These are phyloP conservation scores for Termitomyces sp. DNA, from an alignment of 768 basidiomycete genomes.

Conservation along the genomic window DNA sequence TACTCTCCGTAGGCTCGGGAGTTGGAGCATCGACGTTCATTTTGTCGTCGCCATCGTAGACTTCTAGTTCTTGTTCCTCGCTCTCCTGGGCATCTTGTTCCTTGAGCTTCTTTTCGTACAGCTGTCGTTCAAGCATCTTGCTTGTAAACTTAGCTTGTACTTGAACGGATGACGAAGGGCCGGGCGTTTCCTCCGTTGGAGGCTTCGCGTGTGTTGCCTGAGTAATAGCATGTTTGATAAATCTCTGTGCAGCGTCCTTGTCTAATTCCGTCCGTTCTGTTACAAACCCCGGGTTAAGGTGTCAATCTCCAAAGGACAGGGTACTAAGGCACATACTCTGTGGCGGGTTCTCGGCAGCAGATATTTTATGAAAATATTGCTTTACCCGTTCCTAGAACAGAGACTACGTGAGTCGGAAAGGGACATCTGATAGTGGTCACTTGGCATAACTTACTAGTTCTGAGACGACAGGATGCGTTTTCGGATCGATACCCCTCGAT, in stretches of 20 bases:
- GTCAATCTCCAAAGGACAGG: conserved; percentile 1
- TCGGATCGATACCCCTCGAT: conserved; percentile 75
- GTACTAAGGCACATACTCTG: conserved; percentile 38
- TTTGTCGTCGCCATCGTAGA: conserved; percentile 26
- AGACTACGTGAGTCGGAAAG: background rate
- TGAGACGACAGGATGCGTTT: conserved; percentile 69
- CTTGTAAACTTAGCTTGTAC: conserved; percentile 58
- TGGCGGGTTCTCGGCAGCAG: conserved; percentile 65
- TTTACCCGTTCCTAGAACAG: conserved; percentile 62
- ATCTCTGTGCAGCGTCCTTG: conserved; percentile 75
- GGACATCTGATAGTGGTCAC: background rate
- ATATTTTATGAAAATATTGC: conserved; percentile 81
- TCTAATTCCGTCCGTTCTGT: conserved; percentile 55
- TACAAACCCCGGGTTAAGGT: background rate
- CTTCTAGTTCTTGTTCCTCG: conserved; percentile 38
- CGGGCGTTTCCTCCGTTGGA: conserved; percentile 30
- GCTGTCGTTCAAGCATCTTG: conserved; percentile 70
- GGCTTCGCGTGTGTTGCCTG: conserved; percentile 46
- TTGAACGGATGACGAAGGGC: conserved; percentile 22
- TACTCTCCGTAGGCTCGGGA: conserved; percentile 26
- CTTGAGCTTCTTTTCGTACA: conserved; percentile 56
- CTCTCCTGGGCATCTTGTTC: conserved; percentile 44
- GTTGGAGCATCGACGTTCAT: conserved; percentile 14
- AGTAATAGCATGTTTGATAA: conserved; percentile 81
- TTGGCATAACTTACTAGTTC: conserved; percentile 51